A percentile compares a stretch with the other conserved stretches of the same genome.
phyloP scores from a whole-genome alignment of 768 basidiomycete species.

The Tylopilus rubrobrunneus region DNA sequence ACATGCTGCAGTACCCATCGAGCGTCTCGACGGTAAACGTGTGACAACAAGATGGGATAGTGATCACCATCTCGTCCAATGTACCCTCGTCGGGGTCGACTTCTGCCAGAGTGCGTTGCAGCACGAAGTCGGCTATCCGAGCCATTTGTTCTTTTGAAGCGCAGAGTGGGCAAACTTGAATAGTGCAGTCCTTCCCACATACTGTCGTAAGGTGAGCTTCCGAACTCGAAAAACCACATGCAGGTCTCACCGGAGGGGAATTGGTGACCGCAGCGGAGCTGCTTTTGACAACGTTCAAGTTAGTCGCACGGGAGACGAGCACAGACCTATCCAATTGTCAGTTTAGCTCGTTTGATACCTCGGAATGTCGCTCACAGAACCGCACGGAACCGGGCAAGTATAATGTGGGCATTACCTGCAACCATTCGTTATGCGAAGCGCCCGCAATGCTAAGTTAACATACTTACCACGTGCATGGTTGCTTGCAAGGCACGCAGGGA shows the following conservation, averaged over 20 bases:
- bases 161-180: conserved; percentile 55
- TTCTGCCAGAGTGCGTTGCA: conserved; percentile 48
- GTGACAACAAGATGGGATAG: conserved; percentile 58
- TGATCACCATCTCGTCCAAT: conserved; percentile 53
- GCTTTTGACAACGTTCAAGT: conserved; percentile 46
- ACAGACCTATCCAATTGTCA: conserved; percentile 46
- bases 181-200: conserved; percentile 59
- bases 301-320: conserved; percentile 60
- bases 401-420: conserved; percentile 53
- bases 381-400: conserved; percentile 59
- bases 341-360: background rate
- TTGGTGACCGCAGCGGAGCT: conserved; percentile 54
- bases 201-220: conserved; percentile 36
- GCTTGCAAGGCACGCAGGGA: conserved; percentile 60
- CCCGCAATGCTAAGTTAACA: background rate
- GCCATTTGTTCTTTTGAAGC: conserved; percentile 34
- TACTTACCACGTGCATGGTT: conserved; percentile 53
- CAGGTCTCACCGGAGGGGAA: conserved; percentile 58
- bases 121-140: conserved; percentile 56
- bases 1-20: conserved; percentile 54
- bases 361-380: conserved; percentile 45
- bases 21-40: conserved; percentile 69
- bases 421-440: background rate
- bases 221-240: background rate
- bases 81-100: conserved; percentile 37